Conservation (phyloP, 345 rosid genomes). For the Eucalyptus erythrocorys region DNA sequence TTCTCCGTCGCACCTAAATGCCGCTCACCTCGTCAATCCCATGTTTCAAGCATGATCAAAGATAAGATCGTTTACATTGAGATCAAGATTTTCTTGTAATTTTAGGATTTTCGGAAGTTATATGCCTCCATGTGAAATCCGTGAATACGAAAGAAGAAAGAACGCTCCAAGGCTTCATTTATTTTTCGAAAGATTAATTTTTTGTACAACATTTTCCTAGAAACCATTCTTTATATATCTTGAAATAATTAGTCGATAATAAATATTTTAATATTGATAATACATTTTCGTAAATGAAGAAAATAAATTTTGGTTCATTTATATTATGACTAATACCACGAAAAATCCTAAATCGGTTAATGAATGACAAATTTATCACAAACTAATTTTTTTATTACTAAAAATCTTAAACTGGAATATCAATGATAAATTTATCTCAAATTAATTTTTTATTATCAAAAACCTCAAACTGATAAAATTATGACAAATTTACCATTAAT, state of each 20-base stretch:
- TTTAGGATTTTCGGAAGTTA: not conserved
- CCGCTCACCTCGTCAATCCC: not conserved
- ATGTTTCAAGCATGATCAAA: not conserved
- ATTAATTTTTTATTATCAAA: too few species aligned
- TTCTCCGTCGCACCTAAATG: not conserved
- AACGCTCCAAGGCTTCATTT: not conserved
- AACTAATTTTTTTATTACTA: too few species aligned
- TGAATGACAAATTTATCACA: fast-evolving
- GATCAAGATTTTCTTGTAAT: not conserved
- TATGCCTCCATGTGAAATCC: not conserved
- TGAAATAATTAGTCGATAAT: too few species aligned
- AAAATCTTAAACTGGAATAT: too few species aligned
- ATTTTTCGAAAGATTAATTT: too few species aligned
- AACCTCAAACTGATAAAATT: too few species aligned
- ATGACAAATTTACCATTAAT: too few species aligned
- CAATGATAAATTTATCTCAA: not conserved
- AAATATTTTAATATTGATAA: too few species aligned
- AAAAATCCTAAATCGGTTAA: fast-evolving
- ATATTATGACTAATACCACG: too few species aligned
- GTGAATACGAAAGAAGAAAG: not conserved
- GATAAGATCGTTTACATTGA: not conserved
- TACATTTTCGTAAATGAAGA: too few species aligned
- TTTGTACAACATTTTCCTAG: not conserved
- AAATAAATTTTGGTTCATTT: too few species aligned
- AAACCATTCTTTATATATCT: too few species aligned